Percentiles rank a stretch among this genome's conserved stretches.
phyloP scores from a whole-genome alignment of 176 grass and related monocot genomes.

The Alloteropsis semialata region DNA sequence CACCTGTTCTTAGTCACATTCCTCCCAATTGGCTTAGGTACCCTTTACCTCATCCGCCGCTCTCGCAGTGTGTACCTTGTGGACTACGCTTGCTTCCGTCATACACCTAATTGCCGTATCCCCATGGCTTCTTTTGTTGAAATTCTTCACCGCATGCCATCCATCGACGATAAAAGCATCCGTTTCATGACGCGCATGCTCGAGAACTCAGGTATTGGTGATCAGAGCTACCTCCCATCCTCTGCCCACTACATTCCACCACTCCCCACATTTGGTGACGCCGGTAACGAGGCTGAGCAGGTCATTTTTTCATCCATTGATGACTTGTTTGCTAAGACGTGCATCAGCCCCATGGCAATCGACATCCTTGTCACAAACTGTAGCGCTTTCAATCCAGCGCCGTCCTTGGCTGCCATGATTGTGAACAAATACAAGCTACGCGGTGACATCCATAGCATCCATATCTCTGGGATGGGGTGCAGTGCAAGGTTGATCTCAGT shows the following conservation, averaged over 20 bases:
- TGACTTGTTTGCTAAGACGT: constrained; percentile 26
- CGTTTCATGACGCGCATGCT: constrained; percentile 23
- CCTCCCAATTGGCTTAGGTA: background rate
- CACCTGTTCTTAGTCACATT: background rate
- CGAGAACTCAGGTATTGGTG: constrained; percentile 28
- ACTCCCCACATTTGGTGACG: background rate
- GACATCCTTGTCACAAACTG: constrained; percentile 34
- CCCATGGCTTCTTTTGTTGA: background rate
- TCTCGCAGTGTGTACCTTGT: constrained; percentile 36
- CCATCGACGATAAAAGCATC: background rate
- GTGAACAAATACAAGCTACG: constrained; percentile 27
- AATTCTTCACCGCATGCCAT: background rate
- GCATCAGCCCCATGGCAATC: background rate
- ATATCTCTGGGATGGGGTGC: constrained; percentile 44
- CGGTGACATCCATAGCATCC: background rate
- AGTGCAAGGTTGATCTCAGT: constrained; percentile 35
- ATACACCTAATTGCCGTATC: background rate
- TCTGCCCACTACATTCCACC: background rate
- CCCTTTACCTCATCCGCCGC: background rate
- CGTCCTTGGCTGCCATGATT: constrained; percentile 28
- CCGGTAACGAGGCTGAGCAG: constrained; percentile 11
- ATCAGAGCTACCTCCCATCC: background rate
- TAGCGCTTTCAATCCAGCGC: constrained; percentile 16
- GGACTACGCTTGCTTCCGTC: constrained; percentile 37
- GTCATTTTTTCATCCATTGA: constrained; percentile 27